These are phyloP conservation scores for Sporothrix pseudoabietina DNA, from an alignment of 2,329 filamentous ascomycete species.

Conservation along the genomic window DNA sequence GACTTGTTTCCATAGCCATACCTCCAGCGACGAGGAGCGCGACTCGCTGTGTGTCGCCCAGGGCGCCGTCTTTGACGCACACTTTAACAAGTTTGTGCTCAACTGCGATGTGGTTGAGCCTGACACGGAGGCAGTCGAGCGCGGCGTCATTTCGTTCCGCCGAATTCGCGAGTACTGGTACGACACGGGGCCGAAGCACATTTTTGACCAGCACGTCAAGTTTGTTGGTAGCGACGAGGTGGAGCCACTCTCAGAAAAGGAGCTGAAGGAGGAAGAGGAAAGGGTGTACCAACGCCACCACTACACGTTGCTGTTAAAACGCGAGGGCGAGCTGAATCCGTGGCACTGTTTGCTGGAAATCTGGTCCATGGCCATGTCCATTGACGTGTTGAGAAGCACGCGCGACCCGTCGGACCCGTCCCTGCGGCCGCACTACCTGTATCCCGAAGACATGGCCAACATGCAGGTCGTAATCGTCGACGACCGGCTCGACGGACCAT, in stretches of 20 bases:
- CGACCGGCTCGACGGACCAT: conserved; percentile 41
- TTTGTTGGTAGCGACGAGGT: neutral
- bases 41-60: conserved; percentile 32
- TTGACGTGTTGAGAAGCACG: conserved; percentile 34
- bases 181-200: conserved; percentile 31
- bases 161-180: conserved; percentile 32
- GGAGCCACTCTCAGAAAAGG: neutral
- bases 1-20: conserved; percentile 34
- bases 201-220: conserved; percentile 29
- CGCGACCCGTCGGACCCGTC: conserved; percentile 17
- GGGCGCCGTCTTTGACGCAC: conserved; percentile 25
- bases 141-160: conserved; percentile 27
- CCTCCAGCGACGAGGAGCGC: neutral
- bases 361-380: conserved; percentile 33
- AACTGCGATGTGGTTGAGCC: conserved; percentile 27
- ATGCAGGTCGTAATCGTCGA: conserved; percentile 43
- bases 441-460: conserved; percentile 28
- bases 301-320: conserved; percentile 32
- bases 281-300: neutral
- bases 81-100: conserved; percentile 16
- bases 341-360: conserved; percentile 36
- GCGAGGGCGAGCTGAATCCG: conserved; percentile 32
- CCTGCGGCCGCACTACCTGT: conserved; percentile 19
- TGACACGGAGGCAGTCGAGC: neutral
- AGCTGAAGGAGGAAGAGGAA: too few relatives aligned